Evolutionary conservation across 2,329 filamentous ascomycete genomes (phyloP), one percentile per base, ranked within the genome.

Genomic region (Elsinoe ampelina): DNA sequence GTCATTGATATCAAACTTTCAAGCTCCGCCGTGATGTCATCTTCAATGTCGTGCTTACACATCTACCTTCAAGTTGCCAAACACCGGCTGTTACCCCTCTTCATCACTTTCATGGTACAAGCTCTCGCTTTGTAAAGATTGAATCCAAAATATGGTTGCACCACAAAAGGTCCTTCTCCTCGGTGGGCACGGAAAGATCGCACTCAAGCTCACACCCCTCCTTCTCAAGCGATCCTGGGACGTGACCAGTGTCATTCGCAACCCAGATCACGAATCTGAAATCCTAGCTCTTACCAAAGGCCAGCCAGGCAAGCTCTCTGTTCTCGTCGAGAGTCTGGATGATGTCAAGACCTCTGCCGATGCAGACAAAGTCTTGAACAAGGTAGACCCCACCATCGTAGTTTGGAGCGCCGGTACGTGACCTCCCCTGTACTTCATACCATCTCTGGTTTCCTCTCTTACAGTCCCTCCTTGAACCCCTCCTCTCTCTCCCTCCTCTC

Each of bases 181-280:
- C 61, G 88, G 88, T 65, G 89, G 88, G 65, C 87, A 91, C 73
- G 89, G 89, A 73, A 89, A 90, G 68, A 72, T 93, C 59, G 81
- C 87, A 62, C 81, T 87, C 58, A 73, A 85, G 42, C 78, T 93
- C 38, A 93, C 88, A 7, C 86, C 86, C 1, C 78, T 91, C 58
- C 82, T 95, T 6, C 81, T 93, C 41, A 77, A 82, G 52, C 82
- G 84, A 62, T 81, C 81, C 34, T 92, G 87, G 85, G 81, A 81
- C 62, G 85, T 95, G 55, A 90, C 86, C 59, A 88, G 84, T 68
- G 75, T 93, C 59, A 85, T 95, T 68, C 86, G 89, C 64, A 80
- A 83, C 61, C 74, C 81, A n/a, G 81, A 83, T 0, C 88, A 93
- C 62, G 77, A 80, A 42, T 67, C 75, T 2, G 74, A 82, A 55